Evolutionary conservation across 306 rosid species (phyloP).

Genomic region (Cucumis sativus): Cucumber_9930_V3 NC_026655.2:26495501-26496000

Average conservation of each 20-base stretch:
- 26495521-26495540: not conserved
- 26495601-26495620: not conserved
- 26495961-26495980: not conserved
- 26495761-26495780: constrained; percentile 91
- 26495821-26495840: constrained; percentile 99
- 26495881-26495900: constrained; percentile 65
- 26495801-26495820: constrained; percentile 88
- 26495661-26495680: not conserved
- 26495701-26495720: not conserved
- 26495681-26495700: not conserved
- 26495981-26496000: not conserved
- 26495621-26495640: not conserved
- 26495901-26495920: not conserved
- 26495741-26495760: constrained; percentile 12
- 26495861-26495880: constrained; percentile 95
- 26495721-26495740: constrained; percentile 1
- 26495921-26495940: not conserved
- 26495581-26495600: not conserved
- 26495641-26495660: not conserved
- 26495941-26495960: constrained; percentile 27
- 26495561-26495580: not conserved
- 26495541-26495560: not conserved
- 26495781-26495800: constrained; percentile 96
- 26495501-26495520: not conserved
- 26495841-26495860: constrained; percentile 90